Conservation (phyloP, 1,139 yeast species). For the Taphrina flavorubra region DNA sequence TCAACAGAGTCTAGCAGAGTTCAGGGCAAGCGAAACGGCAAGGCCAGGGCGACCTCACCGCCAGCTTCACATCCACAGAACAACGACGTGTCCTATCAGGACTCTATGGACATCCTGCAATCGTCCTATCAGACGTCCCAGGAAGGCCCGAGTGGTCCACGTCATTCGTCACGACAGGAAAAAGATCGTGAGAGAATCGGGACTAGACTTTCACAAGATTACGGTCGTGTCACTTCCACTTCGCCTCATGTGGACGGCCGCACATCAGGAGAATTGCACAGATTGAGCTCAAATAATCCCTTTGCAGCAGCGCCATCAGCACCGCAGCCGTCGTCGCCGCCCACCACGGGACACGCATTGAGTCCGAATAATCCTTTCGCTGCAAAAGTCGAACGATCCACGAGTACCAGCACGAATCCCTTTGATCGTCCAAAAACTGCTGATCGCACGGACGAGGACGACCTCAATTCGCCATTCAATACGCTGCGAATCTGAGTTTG, state of each 20-base stretch:
- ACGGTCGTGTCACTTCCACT: background rate
- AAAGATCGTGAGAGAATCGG: background rate
- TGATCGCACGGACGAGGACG: background rate
- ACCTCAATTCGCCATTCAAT: background rate
- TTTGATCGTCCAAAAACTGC: background rate
- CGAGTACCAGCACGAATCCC: constrained; percentile 4
- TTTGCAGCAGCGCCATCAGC: background rate
- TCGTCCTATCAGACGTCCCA: background rate
- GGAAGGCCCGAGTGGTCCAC: constrained; percentile 1
- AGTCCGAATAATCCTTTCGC: constrained; percentile 9
- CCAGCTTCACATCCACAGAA: background rate
- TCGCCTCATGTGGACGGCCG: background rate
- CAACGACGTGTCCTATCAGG: background rate
- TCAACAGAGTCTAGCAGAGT: constrained; percentile 13
- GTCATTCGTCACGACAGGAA: background rate
- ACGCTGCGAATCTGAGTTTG: background rate
- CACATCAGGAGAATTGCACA: background rate
- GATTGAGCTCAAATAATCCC: constrained; percentile 22
- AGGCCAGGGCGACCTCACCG: background rate
- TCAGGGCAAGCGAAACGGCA: constrained; percentile 1
- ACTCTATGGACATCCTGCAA: background rate
- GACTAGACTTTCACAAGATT: background rate
- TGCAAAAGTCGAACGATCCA: background rate
- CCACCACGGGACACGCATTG: background rate
- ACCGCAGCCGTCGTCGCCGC: background rate